Conservation (phyloP, 176 grass and related monocot genomes). For the Otatea glauca region DNA sequence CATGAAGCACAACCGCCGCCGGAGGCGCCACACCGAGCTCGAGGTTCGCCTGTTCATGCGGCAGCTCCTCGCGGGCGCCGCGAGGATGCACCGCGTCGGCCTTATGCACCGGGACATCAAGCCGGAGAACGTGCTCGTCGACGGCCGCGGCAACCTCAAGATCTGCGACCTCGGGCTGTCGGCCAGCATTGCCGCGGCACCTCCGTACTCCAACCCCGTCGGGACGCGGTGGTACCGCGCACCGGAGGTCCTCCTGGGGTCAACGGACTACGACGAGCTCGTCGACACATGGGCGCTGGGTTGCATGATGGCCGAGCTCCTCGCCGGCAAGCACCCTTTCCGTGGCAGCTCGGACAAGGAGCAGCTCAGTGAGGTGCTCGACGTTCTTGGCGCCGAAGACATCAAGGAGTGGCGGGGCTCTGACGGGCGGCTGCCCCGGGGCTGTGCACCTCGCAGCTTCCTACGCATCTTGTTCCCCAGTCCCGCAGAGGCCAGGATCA, state of each 20-base stretch:
- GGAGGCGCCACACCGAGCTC: not conserved
- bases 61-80: slow-evolving; percentile 29
- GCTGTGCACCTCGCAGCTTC: not conserved
- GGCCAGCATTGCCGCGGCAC: not conserved
- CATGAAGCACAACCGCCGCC: slow-evolving; percentile 4
- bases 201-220: slow-evolving; percentile 33
- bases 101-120: slow-evolving; percentile 73
- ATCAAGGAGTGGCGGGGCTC: not conserved
- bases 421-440: not conserved
- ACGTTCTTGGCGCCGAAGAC: not conserved
- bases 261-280: slow-evolving; percentile 32
- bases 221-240: slow-evolving; percentile 35
- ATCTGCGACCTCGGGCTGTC: slow-evolving; percentile 46
- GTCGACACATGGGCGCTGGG: slow-evolving; percentile 46
- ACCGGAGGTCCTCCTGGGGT: slow-evolving; percentile 39
- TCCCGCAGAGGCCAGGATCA: not conserved
- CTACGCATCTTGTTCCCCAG: not conserved
- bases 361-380: slow-evolving; percentile 42
- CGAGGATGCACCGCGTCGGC: slow-evolving; percentile 28
- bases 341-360: slow-evolving; percentile 21
- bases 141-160: slow-evolving; percentile 33
- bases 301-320: slow-evolving; percentile 53
- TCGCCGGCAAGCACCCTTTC: slow-evolving; percentile 15
- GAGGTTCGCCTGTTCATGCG: slow-evolving; percentile 27
- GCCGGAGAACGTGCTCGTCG: slow-evolving; percentile 63